Evolutionary conservation across 2,329 filamentous ascomycete species (phyloP).

Genomic region (Aureobasidium sp.): DNA sequence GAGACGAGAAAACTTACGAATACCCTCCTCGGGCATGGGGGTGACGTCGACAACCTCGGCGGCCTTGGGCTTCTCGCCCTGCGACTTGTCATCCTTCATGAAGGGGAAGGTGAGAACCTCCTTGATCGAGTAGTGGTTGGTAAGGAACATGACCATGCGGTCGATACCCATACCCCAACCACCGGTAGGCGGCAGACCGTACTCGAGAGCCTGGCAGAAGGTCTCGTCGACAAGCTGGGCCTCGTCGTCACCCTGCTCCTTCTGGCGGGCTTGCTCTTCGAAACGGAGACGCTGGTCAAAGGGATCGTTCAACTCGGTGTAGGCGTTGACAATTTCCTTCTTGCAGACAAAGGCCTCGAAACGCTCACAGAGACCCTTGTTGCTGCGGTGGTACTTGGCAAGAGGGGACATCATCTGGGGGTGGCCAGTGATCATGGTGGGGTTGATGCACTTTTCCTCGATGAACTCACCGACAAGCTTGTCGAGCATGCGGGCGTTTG

Average conservation of each 20-base stretch:
- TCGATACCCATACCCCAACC: conserved; percentile 97
- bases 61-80: conserved; percentile 38
- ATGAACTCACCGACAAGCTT: conserved; percentile 87
- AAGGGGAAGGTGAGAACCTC: conserved; percentile 95
- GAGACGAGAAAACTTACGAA: conserved; percentile 12
- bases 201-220: conserved; percentile 84
- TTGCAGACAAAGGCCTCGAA: conserved; percentile 97
- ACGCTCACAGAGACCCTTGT: conserved; percentile 81
- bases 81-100: conserved; percentile 74
- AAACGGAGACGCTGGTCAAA: conserved; percentile 88
- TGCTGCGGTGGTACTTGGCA: conserved; percentile 83
- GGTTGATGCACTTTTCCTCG: conserved; percentile 87
- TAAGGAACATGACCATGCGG: conserved; percentile 89
- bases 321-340: conserved; percentile 94
- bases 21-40: conserved; percentile 49
- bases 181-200: conserved; percentile 84
- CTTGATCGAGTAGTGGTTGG: conserved; percentile 90
- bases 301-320: conserved; percentile 96
- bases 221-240: conserved; percentile 94
- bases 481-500: conserved; percentile 93
- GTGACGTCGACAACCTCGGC: conserved; percentile 55
- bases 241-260: conserved; percentile 94
- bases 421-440: conserved; percentile 84
- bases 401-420: conserved; percentile 80
- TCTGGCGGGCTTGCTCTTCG: conserved; percentile 92